phyloP scores from a whole-genome alignment of 495 filamentous ascomycete species.

The Hypoxylon crocopeplum region DNA sequence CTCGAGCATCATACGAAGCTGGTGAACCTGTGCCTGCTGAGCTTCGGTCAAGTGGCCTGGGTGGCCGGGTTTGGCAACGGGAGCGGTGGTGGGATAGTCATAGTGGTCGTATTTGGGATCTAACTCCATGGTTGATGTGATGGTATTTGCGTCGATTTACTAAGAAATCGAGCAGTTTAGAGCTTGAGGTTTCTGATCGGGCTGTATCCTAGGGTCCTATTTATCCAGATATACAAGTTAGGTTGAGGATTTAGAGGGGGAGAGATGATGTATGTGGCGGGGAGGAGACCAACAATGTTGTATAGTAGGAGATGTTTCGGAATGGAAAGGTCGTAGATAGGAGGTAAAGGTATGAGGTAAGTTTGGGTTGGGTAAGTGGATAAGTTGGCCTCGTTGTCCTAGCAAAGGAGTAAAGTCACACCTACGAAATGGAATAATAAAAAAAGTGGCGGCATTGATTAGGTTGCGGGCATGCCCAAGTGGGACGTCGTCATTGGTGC shows the following conservation, averaged over 20 bases:
- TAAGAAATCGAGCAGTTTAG: conserved; percentile 18
- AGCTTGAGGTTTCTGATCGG: neutral
- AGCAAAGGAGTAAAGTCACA: conserved; percentile 3
- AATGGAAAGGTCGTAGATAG: conserved; percentile 4
- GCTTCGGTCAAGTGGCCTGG: conserved; percentile 85
- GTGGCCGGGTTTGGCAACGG: conserved; percentile 74
- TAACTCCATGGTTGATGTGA: conserved; percentile 58
- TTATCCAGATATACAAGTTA: conserved; percentile 8
- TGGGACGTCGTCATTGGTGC: conserved; percentile 37
- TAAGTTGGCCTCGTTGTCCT: conserved; percentile 21
- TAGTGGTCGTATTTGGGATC: conserved; percentile 96
- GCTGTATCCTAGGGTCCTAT: conserved; percentile 3
- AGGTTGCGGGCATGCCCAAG: conserved; percentile 32
- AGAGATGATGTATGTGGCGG: neutral
- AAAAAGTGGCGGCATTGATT: conserved; percentile 22
- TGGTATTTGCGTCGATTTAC: conserved; percentile 33
- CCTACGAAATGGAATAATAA: too few species aligned
- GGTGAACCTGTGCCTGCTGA: conserved; percentile 88
- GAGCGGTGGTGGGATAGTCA: conserved; percentile 84
- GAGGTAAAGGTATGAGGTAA: conserved; percentile 2
- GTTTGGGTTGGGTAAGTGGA: conserved; percentile 17
- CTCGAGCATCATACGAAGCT: conserved; percentile 86
- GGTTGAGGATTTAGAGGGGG: neutral
- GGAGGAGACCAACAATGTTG: conserved; percentile 10
- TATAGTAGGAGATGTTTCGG: conserved; percentile 15